Base-by-base conservation (phyloP, 768 basidiomycete genomes). In the Candolleomyces eurysporus region DNA sequence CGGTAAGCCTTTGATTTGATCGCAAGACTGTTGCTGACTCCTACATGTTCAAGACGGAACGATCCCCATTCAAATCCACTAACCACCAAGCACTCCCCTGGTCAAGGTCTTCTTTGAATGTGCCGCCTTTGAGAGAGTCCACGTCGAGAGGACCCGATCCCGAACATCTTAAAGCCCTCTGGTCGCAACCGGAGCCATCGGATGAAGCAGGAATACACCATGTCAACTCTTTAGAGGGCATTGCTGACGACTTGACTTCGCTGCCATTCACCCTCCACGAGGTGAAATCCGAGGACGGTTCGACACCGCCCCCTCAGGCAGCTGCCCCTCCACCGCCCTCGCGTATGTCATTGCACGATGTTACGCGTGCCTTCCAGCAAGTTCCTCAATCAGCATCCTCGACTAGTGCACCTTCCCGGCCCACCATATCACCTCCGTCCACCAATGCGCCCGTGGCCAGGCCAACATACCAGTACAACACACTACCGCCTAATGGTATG, bases 281-380 rank as follows among this genome's bases (percentile, higher is more conserved):
- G 59, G 88, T 92, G 56, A 94, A 93, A 70, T 90, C 91, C 11
- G 92, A 93, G 69, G 91, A 90, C 66, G 92, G 90, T 19, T 88
- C 86, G 70, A 91, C 90, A 2, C 89, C 91, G 2, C 90, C 90
- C 14, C 61, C 56, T 9, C 86, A 36, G 36, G 36, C 89, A 22
- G 73, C 77, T 8, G 77, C 82, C 5, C 77, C 84, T 21, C 75
- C 82, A 30, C 78, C 83, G 22, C 82, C 90, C 26, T 87, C 88
- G 17, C 85, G 90, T 45, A 90, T 92, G 85, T 91, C 91, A 3
- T 74, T 89, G 43, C 86, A 88, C 60, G 92, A 94, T 59, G 91
- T 93, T 39, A 92, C 89, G 13, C 85, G 90, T 61, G 91, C 92
- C 21, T 94, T 94, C 76, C 92, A 94, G 69, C 88, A 88, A 73